Evolutionary conservation across 176 grass and related monocot species (phyloP).

Genomic region (Triticum timopheevii): DNA sequence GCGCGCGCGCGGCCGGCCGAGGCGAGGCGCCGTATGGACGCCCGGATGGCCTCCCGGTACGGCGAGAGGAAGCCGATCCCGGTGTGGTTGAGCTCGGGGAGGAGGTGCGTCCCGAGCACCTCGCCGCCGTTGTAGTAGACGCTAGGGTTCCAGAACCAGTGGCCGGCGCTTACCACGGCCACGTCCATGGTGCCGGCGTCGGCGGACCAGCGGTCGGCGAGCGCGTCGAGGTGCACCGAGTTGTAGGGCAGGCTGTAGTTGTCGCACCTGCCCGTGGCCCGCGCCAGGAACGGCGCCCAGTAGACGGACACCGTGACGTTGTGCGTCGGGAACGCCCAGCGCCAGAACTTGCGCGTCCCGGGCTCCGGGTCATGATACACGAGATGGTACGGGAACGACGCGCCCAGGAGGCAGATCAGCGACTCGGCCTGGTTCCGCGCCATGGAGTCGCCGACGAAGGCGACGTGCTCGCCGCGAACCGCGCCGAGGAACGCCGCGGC

Average conservation of each 20-base stretch:
- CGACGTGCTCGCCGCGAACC: slow-evolving; percentile 21
- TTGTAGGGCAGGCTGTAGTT: slow-evolving; percentile 2
- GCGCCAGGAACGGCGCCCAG: slow-evolving; percentile 51
- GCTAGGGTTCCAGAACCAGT: slow-evolving; percentile 57
- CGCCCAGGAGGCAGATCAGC: slow-evolving; percentile 28
- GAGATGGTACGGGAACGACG: slow-evolving; percentile 22
- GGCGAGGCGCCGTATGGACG: slow-evolving; percentile 17
- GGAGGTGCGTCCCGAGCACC: slow-evolving; percentile 45
- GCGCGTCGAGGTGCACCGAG: slow-evolving; percentile 23
- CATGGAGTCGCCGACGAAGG: slow-evolving; percentile 49
- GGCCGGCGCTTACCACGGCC: slow-evolving; percentile 36
- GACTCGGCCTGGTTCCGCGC: slow-evolving; percentile 48
- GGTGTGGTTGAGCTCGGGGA: slow-evolving; percentile 45
- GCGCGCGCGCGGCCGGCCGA: neutral
- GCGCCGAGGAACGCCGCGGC: slow-evolving; percentile 26
- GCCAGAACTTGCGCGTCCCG: slow-evolving; percentile 34
- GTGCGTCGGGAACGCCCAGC: slow-evolving; percentile 31
- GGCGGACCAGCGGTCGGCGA: slow-evolving; percentile 29
- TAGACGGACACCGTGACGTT: slow-evolving; percentile 39
- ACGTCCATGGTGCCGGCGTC: slow-evolving; percentile 49
- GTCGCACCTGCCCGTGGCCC: slow-evolving; percentile 20
- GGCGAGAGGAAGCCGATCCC: slow-evolving; percentile 49
- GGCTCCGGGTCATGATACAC: slow-evolving; percentile 26
- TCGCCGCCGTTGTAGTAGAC: slow-evolving; percentile 49
- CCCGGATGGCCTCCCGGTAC: slow-evolving; percentile 36